These are phyloP conservation scores for Podospora pseudocomata DNA, from an alignment of 495 filamentous ascomycete species.

Conservation along the genomic window DNA sequence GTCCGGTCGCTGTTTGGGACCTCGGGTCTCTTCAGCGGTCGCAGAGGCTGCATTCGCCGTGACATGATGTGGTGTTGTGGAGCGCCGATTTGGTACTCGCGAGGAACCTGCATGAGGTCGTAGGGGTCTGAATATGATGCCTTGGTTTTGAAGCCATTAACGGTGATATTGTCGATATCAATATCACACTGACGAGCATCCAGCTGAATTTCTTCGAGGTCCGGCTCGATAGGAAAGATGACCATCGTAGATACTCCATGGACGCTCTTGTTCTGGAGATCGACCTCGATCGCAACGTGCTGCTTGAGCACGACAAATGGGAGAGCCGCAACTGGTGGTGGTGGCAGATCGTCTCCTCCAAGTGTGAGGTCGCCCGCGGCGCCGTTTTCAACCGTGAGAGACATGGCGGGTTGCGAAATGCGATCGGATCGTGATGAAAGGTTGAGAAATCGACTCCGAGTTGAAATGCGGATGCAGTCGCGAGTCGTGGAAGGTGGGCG, in stretches of 20 bases:
- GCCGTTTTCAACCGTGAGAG: slow-evolving; percentile 13
- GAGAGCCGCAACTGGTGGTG: slow-evolving; percentile 15
- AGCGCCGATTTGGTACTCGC: slow-evolving; percentile 49
- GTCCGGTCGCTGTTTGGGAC: slow-evolving; percentile 40
- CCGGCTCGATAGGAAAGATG: slow-evolving; percentile 63
- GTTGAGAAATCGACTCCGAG: not conserved
- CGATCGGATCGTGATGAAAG: not conserved
- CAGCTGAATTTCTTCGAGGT: slow-evolving; percentile 66
- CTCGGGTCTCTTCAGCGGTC: slow-evolving; percentile 50
- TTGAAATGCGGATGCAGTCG: not conserved
- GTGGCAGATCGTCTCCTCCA: slow-evolving; percentile 8
- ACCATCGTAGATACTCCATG: slow-evolving; percentile 78
- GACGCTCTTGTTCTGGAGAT: slow-evolving; percentile 70
- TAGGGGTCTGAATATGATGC: slow-evolving; percentile 74
- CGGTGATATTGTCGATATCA: slow-evolving; percentile 55
- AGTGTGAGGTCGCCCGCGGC: slow-evolving; percentile 10
- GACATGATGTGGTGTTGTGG: slow-evolving; percentile 75
- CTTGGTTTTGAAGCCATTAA: slow-evolving; percentile 63
- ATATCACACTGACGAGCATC: slow-evolving; percentile 84
- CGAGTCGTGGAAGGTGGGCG: not conserved
- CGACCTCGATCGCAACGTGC: slow-evolving; percentile 80
- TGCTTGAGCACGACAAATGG: slow-evolving; percentile 64
- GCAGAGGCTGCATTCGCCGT: slow-evolving; percentile 59
- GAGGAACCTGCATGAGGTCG: slow-evolving; percentile 59
- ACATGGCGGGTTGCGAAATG: slow-evolving; percentile 8